These are phyloP conservation scores for Fallopia convolvulus DNA, from an alignment of 148 eudicot species.

Conservation along the genomic window DNA sequence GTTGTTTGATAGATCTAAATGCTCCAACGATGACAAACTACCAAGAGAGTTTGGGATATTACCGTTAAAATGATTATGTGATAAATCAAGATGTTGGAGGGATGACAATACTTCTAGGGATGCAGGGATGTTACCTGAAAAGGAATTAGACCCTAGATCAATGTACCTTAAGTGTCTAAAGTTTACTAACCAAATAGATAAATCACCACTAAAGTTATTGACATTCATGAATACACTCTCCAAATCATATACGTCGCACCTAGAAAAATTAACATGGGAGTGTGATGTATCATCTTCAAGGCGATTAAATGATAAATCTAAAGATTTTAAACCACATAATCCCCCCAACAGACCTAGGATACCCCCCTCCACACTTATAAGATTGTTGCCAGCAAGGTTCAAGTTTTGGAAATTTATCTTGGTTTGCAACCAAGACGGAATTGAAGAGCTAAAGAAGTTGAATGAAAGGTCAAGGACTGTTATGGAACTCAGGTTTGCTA, in stretches of 20 bases:
- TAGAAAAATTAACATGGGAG: constrained; percentile 1
- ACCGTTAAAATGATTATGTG: not conserved
- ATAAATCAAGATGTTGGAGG: constrained; percentile 9
- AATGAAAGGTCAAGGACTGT: constrained; percentile 21
- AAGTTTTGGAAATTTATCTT: not conserved
- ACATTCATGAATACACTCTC: not conserved
- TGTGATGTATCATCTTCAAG: not conserved
- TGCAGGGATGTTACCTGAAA: constrained; percentile 13
- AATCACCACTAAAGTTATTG: not conserved
- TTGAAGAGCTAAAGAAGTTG: constrained; percentile 14
- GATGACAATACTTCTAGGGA: constrained; percentile 9
- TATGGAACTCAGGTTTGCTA: constrained; percentile 8
- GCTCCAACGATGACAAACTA: constrained; percentile 12
- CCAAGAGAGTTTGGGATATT: constrained; percentile 14
- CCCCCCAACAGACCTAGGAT: constrained; percentile 3
- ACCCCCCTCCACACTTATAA: constrained; percentile 21
- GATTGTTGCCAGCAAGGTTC: constrained; percentile 7
- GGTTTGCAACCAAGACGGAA: constrained; percentile 12
- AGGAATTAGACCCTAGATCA: not conserved
- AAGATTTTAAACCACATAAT: constrained; percentile 6
- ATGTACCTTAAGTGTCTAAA: not conserved
- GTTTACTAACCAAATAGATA: constrained; percentile 15
- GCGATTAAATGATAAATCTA: not conserved
- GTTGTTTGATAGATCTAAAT: not conserved
- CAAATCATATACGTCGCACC: not conserved